Evolutionary conservation across 495 filamentous ascomycete genomes (phyloP).

Genomic region (Pseudomonodictys pantanalensis): DNA sequence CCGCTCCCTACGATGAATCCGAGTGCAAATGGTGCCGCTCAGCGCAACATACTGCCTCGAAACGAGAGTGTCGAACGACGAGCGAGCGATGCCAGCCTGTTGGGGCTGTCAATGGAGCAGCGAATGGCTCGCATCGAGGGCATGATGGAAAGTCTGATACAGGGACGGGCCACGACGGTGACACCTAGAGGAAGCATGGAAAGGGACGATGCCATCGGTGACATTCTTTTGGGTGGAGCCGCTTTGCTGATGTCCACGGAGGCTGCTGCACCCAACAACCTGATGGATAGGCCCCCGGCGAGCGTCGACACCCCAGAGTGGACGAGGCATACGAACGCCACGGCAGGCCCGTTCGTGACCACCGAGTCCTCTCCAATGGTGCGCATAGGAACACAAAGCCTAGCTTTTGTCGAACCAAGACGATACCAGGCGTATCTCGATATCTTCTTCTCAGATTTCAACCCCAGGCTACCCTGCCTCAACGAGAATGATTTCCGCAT

Average conservation of each 20-base stretch:
- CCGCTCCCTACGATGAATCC: not conserved
- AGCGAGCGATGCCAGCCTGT: constrained; percentile 18
- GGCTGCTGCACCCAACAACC: constrained; percentile 7
- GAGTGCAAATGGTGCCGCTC: constrained; percentile 10
- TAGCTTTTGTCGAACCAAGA: constrained; percentile 11
- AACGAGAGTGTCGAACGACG: constrained; percentile 12
- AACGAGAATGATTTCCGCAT: constrained; percentile 24
- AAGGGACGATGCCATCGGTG: constrained; percentile 3
- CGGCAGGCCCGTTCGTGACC: not conserved
- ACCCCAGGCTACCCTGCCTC: constrained; percentile 15
- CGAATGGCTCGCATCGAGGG: constrained; percentile 24
- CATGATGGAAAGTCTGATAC: constrained; percentile 23
- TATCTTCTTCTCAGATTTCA: constrained; percentile 23
- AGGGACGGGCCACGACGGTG: constrained; percentile 1
- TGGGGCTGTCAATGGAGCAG: constrained; percentile 21
- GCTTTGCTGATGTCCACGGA: constrained; percentile 10
- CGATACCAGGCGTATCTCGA: constrained; percentile 24
- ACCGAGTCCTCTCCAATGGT: constrained; percentile 4
- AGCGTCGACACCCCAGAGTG: not conserved
- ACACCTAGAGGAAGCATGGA: constrained; percentile 18
- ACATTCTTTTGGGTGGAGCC: constrained; percentile 1
- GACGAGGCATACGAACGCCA: constrained; percentile 1
- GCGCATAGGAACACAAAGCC: constrained; percentile 2
- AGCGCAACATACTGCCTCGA: constrained; percentile 17
- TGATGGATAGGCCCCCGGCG: not conserved